Conservation (phyloP, 2,329 filamentous ascomycete genomes). For the Penicillium sp. region DNA sequence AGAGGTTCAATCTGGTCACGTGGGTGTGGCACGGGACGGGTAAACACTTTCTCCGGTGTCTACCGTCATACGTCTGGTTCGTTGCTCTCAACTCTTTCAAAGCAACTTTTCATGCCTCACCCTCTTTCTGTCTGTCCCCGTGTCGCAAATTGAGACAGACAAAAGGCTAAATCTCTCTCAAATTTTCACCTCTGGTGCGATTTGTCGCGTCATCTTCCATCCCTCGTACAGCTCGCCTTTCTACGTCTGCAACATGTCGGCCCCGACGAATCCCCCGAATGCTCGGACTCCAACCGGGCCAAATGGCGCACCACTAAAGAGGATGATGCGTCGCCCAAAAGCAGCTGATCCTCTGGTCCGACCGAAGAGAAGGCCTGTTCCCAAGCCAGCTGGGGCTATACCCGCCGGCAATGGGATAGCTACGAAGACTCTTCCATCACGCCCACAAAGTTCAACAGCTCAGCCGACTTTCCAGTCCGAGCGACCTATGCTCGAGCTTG, state of each 20-base stretch:
- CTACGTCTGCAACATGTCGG: conserved; percentile 30
- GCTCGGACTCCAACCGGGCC: conserved; percentile 49
- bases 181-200: neutral
- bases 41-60: conserved; percentile 1
- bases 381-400: conserved; percentile 25
- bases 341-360: conserved; percentile 64
- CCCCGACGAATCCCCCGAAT: conserved; percentile 46
- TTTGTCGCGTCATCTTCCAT: neutral
- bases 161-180: neutral
- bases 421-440: conserved; percentile 27
- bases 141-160: neutral
- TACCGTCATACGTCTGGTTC: conserved; percentile 1
- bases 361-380: conserved; percentile 51
- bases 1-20: neutral
- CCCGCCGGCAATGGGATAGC: conserved; percentile 25
- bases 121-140: neutral
- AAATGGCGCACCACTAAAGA: conserved; percentile 45
- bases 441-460: conserved; percentile 18
- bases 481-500: conserved; percentile 20
- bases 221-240: neutral
- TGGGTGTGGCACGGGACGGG: neutral
- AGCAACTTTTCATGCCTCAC: neutral
- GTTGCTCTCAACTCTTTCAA: neutral
- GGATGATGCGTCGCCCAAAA: conserved; percentile 48
- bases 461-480: conserved; percentile 21